Evolutionary conservation across 164 flowering plant genomes (phyloP).

Genomic region (Vitis labrusca): DNA sequence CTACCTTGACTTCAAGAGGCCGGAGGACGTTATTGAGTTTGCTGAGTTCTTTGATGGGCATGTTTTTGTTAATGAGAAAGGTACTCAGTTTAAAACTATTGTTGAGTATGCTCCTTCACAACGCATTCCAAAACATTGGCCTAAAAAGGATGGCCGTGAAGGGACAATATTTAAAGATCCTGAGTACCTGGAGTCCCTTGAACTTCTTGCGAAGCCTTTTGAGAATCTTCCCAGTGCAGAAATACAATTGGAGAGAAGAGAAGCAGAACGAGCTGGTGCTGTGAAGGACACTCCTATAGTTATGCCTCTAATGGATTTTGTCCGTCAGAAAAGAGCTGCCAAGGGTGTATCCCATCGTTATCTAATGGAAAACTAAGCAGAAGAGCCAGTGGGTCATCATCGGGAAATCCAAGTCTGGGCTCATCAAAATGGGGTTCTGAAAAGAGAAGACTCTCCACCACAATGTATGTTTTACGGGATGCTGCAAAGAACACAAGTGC

Average conservation of each 20-base stretch:
- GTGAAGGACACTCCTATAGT: slow-evolving; percentile 67
- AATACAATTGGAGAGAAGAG: slow-evolving; percentile 84
- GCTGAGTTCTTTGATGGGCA: slow-evolving; percentile 90
- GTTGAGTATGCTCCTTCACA: slow-evolving; percentile 97
- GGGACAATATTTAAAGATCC: slow-evolving; percentile 84
- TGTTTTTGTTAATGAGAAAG: slow-evolving; percentile 91
- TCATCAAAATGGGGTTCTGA: slow-evolving; percentile 64
- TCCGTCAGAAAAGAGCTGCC: slow-evolving; percentile 86
- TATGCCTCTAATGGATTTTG: slow-evolving; percentile 87
- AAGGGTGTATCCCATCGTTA: slow-evolving; percentile 58
- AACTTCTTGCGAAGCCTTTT: slow-evolving; percentile 74
- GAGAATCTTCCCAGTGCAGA: slow-evolving; percentile 98
- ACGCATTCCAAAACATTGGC: slow-evolving; percentile 66
- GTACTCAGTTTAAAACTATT: slow-evolving; percentile 64
- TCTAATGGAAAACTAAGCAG: slow-evolving; percentile 63
- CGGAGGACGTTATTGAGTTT: slow-evolving; percentile 86
- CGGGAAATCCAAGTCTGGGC: slow-evolving; percentile 45
- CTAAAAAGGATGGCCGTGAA: slow-evolving; percentile 89
- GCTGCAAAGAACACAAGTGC: slow-evolving; percentile 38
- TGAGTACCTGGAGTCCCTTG: slow-evolving; percentile 88
- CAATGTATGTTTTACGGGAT: slow-evolving; percentile 77
- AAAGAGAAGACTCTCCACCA: slow-evolving; percentile 55
- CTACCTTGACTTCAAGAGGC: slow-evolving; percentile 71
- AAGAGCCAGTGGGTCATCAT: slow-evolving; percentile 45
- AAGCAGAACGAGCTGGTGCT: slow-evolving; percentile 84